A percentile compares a stretch with the other conserved stretches of the same genome.
Evolutionary conservation across 2,329 filamentous ascomycete species (phyloP).

Genomic region (Xylaria sp.): DNA sequence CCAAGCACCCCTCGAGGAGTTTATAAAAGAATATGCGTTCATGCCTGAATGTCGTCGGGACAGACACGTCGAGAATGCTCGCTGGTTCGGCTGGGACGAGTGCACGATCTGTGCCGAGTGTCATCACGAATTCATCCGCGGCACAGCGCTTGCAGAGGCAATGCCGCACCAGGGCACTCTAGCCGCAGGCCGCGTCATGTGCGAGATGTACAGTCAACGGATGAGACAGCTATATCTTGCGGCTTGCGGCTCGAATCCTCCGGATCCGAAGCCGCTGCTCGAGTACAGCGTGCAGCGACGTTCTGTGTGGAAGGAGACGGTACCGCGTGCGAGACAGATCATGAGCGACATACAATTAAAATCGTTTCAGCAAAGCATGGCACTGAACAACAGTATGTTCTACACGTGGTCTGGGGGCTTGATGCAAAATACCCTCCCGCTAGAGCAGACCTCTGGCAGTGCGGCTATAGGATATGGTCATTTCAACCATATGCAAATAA

Average conservation of each 20-base stretch:
- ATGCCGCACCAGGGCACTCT: conserved; percentile 21
- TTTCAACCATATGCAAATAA: conserved; percentile 34
- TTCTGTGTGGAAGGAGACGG: conserved; percentile 29
- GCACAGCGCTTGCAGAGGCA: conserved; percentile 25
- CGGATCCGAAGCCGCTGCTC: conserved; percentile 27
- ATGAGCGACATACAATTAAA: conserved; percentile 6
- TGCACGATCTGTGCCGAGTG: conserved; percentile 33
- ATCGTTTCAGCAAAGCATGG: conserved; percentile 1
- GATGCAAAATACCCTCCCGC: conserved; percentile 19
- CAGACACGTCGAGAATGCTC: conserved; percentile 17
- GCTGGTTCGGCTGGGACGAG: conserved; percentile 33
- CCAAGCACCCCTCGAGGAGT: conserved; percentile 21
- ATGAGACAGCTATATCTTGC: conserved; percentile 31
- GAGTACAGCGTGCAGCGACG: conserved; percentile 30
- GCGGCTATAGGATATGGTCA: conserved; percentile 19
- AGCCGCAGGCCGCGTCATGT: conserved; percentile 25
- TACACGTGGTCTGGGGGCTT: conserved; percentile 19
- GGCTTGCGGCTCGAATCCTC: conserved; percentile 21
- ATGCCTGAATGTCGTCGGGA: conserved; percentile 28
- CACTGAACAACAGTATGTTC: conserved; percentile 19
- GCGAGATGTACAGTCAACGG: conserved; percentile 35
- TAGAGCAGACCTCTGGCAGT: conserved; percentile 13
- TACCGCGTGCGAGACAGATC: conserved; percentile 26
- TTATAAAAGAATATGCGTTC: conserved; percentile 26
- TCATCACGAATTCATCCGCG: conserved; percentile 31